Conservation (phyloP, 2,329 filamentous ascomycete species). For the Aspergillus fumigatus region DNA sequence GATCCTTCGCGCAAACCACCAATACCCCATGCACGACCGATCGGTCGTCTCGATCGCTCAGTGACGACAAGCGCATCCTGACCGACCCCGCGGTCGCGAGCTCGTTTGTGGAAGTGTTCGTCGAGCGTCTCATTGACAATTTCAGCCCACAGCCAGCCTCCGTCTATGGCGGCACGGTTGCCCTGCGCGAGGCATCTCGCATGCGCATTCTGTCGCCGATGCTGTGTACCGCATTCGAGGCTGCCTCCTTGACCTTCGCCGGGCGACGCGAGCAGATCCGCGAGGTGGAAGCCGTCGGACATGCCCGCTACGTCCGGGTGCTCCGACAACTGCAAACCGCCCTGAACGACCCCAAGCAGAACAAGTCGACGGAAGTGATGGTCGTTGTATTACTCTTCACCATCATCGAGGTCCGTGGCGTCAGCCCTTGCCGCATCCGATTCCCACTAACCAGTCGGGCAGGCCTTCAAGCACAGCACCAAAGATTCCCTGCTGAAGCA, state of each 20-base stretch:
- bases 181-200: constrained; percentile 18
- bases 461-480: constrained; percentile 25
- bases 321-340: constrained; percentile 17
- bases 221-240: constrained; percentile 20
- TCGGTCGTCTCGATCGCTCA: constrained; percentile 1
- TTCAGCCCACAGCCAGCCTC: constrained; percentile 17
- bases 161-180: constrained; percentile 17
- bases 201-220: constrained; percentile 23
- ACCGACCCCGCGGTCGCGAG: constrained; percentile 13
- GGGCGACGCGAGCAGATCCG: constrained; percentile 16
- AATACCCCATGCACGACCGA: too few relatives aligned
- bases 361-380: constrained; percentile 21
- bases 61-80: constrained; percentile 10
- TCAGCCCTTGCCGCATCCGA: background rate
- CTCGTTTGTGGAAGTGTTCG: constrained; percentile 20
- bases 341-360: constrained; percentile 13
- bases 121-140: constrained; percentile 20
- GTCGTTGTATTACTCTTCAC: constrained; percentile 20
- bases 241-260: constrained; percentile 20
- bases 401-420: constrained; percentile 19
- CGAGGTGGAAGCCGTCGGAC: constrained; percentile 15
- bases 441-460: background rate
- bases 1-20: background rate
- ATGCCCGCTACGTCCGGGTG: constrained; percentile 16
- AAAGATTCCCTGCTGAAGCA: constrained; percentile 22